These are phyloP conservation scores for Eimeria brunetti DNA, from an alignment of 169 alveolate genomes.

Conservation along the genomic window DNA sequence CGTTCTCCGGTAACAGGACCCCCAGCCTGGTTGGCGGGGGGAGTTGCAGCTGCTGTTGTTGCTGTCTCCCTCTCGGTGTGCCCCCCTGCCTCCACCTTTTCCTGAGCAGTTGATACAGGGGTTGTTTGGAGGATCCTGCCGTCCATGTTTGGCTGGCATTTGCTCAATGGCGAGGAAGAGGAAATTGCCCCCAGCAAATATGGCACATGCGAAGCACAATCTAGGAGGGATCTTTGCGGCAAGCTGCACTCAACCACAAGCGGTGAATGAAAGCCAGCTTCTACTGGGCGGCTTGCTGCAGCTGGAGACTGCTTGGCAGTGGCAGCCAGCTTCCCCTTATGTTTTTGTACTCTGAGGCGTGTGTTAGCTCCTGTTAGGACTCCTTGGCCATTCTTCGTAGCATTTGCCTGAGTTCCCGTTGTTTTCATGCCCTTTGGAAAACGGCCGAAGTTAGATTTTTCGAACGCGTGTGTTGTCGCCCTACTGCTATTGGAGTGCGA, in stretches of 20 bases:
- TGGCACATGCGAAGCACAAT: not conserved
- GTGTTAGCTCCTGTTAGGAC: not conserved
- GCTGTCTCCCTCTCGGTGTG: constrained; percentile 61
- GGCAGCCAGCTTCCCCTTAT: not conserved
- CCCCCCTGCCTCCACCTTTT: constrained; percentile 7
- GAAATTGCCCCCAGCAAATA: not conserved
- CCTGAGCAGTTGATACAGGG: not conserved
- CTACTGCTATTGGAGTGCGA: not conserved
- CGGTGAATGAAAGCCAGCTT: constrained; percentile 18
- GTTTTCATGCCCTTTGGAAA: not conserved
- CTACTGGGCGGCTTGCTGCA: not conserved
- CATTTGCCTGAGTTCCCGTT: not conserved
- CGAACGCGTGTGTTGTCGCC: not conserved
- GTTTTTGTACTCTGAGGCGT: not conserved
- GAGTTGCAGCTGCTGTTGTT: constrained; percentile 73
- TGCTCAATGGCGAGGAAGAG: not conserved
- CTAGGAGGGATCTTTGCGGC: not conserved
- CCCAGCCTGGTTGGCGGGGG: not conserved
- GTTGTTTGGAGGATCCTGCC: not conserved
- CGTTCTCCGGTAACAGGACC: not conserved
- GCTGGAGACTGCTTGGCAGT: not conserved
- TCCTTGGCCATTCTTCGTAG: not conserved
- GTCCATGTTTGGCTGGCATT: not conserved
- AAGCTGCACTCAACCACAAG: constrained; percentile 5
- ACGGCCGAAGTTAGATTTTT: not conserved